Base-by-base conservation (phyloP, 345 rosid species). In the Arabidopsis arenosa region DNA sequence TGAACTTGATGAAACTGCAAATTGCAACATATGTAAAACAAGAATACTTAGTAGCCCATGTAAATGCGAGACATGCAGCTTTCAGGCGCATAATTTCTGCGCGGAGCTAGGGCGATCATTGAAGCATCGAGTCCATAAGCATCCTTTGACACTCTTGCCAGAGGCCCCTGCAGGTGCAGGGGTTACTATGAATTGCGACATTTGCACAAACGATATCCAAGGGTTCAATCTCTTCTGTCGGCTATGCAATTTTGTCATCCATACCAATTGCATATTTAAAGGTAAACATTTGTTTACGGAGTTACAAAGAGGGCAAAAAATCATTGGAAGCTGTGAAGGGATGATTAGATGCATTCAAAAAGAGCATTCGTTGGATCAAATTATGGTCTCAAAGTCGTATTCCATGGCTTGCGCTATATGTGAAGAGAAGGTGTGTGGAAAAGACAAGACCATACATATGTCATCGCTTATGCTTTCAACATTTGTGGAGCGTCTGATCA, bases 41-140 rank as follows among this genome's bases (percentile, higher is more conserved):
- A 45, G 6, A 14, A 45, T 45, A 45, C 21, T 6, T n/a, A 21
- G 21, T 45, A 45, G 21, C 51, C 51, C 51, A 6, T 45, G 51
- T 45, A 45, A 45, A 45, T 45, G 51, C 51, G 51, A 45, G 51
- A 45, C 51, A n/a, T 45, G 51, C 51, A 45, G 18, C 51, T 45
- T 45, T 21, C 51, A n/a, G 51, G 51, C 51, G 0, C 51, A 45
- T 45, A 6, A n/a, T 5, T 45, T 45, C 51, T 45, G 51, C 51
- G 51, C 51, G 6, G 51, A 45, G 51, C 21, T 45, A n/a, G 51
- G 51, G 21, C 6, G 51, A 45, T 21, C 51, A 45, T 45, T 45
- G n/a, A 8, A 45, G 4, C 51, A 45, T 6, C 51, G 51, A n/a
- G 51, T 45, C n/a, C 51, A 45, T n/a, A 45, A 45, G 0, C 51